Percentiles rank a stretch among this genome's conserved stretches.
Evolutionary conservation across 176 grass and related monocot genomes (phyloP).

Genomic region (Tillandsia fasciculata): DNA sequence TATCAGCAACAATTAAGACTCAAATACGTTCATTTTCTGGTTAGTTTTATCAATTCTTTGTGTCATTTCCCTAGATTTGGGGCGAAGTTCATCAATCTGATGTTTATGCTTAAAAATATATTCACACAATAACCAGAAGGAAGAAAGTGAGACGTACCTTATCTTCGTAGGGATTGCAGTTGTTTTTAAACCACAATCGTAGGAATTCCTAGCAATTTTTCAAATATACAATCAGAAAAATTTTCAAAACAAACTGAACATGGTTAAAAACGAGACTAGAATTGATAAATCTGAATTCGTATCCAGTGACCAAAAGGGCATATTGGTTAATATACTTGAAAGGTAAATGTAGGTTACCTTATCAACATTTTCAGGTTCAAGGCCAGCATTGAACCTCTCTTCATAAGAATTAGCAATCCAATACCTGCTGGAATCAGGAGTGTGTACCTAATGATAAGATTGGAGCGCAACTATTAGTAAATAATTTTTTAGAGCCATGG

Average conservation of each 20-base stretch:
- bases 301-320: no score
- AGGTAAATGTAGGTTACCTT: conserved; percentile 43
- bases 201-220: conserved; percentile 66
- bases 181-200: conserved; percentile 91
- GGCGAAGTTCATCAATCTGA: neutral
- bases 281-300: neutral
- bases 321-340: neutral
- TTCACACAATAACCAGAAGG: neutral
- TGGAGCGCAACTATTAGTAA: neutral
- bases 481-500: neutral
- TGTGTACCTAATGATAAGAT: conserved; percentile 64
- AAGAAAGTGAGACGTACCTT: conserved; percentile 27
- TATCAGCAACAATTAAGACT: neutral
- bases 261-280: neutral
- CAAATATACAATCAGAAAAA: conserved; percentile 15
- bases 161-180: conserved; percentile 97
- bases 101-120: no score
- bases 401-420: conserved; percentile 91
- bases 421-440: conserved; percentile 94
- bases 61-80: neutral
- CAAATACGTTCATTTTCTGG: neutral
- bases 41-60: neutral
- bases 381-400: conserved; percentile 52
- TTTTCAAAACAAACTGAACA: neutral
- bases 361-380: conserved; percentile 97